Conservation (phyloP, 2,329 filamentous ascomycete species). For the Neonectria neomacrospora region DNA sequence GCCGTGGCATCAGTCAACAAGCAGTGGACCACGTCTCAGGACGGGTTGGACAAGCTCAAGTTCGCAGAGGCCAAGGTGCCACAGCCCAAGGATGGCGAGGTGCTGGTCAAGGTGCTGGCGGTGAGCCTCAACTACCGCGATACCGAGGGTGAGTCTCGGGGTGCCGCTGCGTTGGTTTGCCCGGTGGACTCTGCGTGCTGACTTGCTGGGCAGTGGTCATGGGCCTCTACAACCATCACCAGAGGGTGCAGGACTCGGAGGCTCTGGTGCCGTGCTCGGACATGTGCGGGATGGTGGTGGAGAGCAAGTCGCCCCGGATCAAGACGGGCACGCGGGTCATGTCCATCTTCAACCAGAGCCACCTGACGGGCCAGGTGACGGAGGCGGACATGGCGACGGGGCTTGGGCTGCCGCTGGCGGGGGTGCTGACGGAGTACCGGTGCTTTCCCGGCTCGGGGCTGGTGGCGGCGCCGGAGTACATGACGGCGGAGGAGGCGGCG, state of each 20-base stretch:
- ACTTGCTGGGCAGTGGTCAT: slow-evolving; percentile 61
- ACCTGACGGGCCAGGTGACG: slow-evolving; percentile 68
- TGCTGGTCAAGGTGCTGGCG: slow-evolving; percentile 58
- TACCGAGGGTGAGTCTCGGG: slow-evolving; percentile 55
- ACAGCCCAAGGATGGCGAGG: slow-evolving; percentile 61
- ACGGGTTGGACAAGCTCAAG: slow-evolving; percentile 66
- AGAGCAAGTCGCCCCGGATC: slow-evolving; percentile 55
- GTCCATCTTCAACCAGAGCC: slow-evolving; percentile 69
- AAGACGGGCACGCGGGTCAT: slow-evolving; percentile 73
- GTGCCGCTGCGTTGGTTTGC: not conserved
- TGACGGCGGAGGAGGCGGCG: slow-evolving; percentile 68
- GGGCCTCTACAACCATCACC: slow-evolving; percentile 75
- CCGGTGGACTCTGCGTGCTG: not conserved
- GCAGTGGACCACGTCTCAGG: slow-evolving; percentile 66
- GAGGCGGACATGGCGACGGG: slow-evolving; percentile 65
- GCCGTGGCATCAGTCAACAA: slow-evolving; percentile 45
- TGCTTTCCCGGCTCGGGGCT: slow-evolving; percentile 68
- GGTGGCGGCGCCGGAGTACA: slow-evolving; percentile 65
- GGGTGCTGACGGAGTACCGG: slow-evolving; percentile 68
- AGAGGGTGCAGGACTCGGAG: slow-evolving; percentile 54
- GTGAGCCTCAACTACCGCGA: slow-evolving; percentile 64
- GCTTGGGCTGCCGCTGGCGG: slow-evolving; percentile 69
- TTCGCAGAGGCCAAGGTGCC: slow-evolving; percentile 58
- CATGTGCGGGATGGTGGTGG: slow-evolving; percentile 72
- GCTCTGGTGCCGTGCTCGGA: slow-evolving; percentile 74